These are phyloP conservation scores for Globisporangium okanoganense DNA, from an alignment of 352 stramenopile species.

Conservation along the genomic window DNA sequence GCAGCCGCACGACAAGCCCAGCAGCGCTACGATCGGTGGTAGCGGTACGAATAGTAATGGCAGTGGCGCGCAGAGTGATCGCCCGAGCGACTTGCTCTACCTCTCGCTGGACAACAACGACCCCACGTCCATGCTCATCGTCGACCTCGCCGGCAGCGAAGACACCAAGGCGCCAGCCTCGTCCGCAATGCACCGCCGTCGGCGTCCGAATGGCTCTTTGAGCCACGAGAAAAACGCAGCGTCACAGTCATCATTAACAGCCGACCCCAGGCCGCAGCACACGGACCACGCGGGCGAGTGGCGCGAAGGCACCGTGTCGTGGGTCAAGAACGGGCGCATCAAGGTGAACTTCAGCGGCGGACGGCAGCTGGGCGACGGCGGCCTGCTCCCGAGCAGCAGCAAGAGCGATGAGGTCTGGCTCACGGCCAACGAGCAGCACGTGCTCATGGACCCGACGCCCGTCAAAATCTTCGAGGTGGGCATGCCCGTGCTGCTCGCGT, in stretches of 20 bases:
- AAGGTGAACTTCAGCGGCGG: constrained; percentile 55
- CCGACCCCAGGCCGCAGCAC: not conserved
- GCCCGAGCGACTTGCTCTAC: not conserved
- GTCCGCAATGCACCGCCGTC: not conserved
- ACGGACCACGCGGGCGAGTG: constrained; percentile 29
- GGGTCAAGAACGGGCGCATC: constrained; percentile 50
- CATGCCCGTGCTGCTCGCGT: constrained; percentile 48
- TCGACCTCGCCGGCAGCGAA: constrained; percentile 22
- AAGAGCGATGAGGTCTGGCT: constrained; percentile 43
- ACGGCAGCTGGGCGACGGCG: constrained; percentile 26
- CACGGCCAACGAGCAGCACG: constrained; percentile 30
- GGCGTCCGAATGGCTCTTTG: not conserved
- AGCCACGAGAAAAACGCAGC: not conserved
- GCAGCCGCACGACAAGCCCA: not conserved
- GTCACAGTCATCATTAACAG: not conserved
- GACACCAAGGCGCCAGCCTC: not conserved
- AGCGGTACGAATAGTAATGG: not conserved
- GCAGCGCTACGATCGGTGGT: not conserved
- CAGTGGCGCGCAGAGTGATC: not conserved
- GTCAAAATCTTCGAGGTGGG: constrained; percentile 47
- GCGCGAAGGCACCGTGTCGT: constrained; percentile 53
- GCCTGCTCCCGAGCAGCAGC: not conserved
- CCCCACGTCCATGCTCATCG: constrained; percentile 27
- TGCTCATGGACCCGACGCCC: constrained; percentile 41
- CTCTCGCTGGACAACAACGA: constrained; percentile 7